Evolutionary conservation across 176 grass and related monocot species (phyloP).

Genomic region (Zizania latifolia): DNA sequence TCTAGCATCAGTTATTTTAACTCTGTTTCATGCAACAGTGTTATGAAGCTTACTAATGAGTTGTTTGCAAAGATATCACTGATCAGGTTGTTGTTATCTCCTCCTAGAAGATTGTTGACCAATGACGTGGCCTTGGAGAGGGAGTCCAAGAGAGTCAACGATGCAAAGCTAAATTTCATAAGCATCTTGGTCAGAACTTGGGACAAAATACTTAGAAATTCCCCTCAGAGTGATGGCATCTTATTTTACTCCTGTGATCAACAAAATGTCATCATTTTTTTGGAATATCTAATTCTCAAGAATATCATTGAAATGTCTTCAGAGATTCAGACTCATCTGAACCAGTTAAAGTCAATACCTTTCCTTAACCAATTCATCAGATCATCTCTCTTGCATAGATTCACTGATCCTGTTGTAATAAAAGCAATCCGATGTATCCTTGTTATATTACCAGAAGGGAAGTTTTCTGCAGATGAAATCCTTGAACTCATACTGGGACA

Average conservation of each 20-base stretch:
- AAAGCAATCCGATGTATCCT: conserved; percentile 83
- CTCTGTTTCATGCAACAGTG: conserved; percentile 35
- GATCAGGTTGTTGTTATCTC: conserved; percentile 69
- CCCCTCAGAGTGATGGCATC: conserved; percentile 27
- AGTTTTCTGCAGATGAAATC: conserved; percentile 59
- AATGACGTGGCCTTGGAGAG: conserved; percentile 36
- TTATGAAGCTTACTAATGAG: conserved; percentile 58
- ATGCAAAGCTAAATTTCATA: conserved; percentile 65
- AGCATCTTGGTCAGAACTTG: conserved; percentile 58
- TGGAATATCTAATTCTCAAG: conserved; percentile 79
- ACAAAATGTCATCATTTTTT: conserved; percentile 21
- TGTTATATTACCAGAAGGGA: conserved; percentile 65
- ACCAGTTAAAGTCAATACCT: conserved; percentile 52
- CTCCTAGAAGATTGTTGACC: conserved; percentile 27
- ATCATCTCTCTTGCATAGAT: conserved; percentile 85
- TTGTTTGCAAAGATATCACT: conserved; percentile 69
- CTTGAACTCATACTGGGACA: conserved; percentile 88
- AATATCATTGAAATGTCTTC: conserved; percentile 70
- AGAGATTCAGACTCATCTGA: conserved; percentile 49
- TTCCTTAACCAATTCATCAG: conserved; percentile 72
- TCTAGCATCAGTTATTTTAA: conserved; percentile 38
- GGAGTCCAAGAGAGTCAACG: conserved; percentile 61
- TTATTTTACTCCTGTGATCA: conserved; percentile 16
- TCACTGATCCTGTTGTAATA: conserved; percentile 67
- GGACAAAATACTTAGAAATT: conserved; percentile 56